A percentile compares a stretch with the other conserved stretches of the same genome.
Evolutionary conservation across 495 filamentous ascomycete genomes (phyloP).

Genomic region (Aspergillus indologenus): DNA sequence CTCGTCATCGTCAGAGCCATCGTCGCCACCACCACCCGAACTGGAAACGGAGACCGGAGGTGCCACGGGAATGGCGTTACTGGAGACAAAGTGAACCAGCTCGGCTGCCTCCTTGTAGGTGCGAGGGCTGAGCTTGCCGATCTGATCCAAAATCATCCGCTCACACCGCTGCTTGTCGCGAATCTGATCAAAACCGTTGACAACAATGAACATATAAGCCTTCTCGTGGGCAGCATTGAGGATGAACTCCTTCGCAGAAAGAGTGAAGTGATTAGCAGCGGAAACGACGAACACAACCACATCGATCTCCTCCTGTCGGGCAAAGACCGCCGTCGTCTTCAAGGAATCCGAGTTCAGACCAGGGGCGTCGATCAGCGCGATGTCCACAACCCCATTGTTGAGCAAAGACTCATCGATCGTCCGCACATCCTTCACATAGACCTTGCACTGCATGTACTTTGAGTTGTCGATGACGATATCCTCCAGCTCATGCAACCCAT

Average conservation of each 20-base stretch:
- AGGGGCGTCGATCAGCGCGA: slow-evolving; percentile 94
- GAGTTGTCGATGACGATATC: slow-evolving; percentile 84
- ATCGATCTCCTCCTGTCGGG: slow-evolving; percentile 96
- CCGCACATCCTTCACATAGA: slow-evolving; percentile 91
- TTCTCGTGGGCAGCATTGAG: slow-evolving; percentile 93
- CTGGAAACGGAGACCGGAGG: slow-evolving; percentile 48
- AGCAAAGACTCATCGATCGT: slow-evolving; percentile 89
- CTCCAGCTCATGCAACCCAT: slow-evolving; percentile 70
- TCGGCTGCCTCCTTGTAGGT: slow-evolving; percentile 92
- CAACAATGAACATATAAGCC: slow-evolving; percentile 98
- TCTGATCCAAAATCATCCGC: slow-evolving; percentile 88
- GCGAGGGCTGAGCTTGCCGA: slow-evolving; percentile 75
- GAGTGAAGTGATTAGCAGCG: slow-evolving; percentile 94
- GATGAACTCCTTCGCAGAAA: slow-evolving; percentile 95
- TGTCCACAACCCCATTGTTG: slow-evolving; percentile 97
- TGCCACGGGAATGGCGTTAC: slow-evolving; percentile 80
- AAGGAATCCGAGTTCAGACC: slow-evolving; percentile 93
- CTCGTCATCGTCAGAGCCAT: slow-evolving; percentile 52
- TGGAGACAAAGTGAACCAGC: slow-evolving; percentile 96
- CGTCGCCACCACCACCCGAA: slow-evolving; percentile 54
- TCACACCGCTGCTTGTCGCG: slow-evolving; percentile 82
- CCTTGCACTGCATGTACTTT: slow-evolving; percentile 89
- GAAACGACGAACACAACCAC: slow-evolving; percentile 98
- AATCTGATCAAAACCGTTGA: slow-evolving; percentile 95
- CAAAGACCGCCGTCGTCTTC: slow-evolving; percentile 96